Percentiles rank a stretch among this genome's conserved stretches.
Conservation (phyloP, 164 flowering plant species). For the Vitis labrusca region DNA sequence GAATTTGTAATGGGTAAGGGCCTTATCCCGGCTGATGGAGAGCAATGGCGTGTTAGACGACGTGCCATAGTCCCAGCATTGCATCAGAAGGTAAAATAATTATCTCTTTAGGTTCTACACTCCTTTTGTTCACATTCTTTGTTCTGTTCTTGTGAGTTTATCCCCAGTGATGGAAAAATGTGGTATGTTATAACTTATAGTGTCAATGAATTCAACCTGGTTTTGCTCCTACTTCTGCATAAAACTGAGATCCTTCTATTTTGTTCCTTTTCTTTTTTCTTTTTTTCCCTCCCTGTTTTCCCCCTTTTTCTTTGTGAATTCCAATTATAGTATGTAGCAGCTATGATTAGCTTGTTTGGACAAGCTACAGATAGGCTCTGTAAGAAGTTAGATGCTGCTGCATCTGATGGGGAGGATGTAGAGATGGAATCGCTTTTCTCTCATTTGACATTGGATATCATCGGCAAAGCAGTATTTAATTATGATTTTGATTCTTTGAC, state of each 20-base stretch:
- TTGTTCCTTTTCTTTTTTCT: neutral
- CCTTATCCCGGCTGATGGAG: constrained; percentile 99
- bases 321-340: constrained; percentile 72
- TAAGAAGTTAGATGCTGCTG: constrained; percentile 79
- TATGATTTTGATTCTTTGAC: constrained; percentile 95
- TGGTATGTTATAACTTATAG: neutral
- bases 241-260: neutral
- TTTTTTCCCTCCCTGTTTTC: neutral
- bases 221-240: neutral
- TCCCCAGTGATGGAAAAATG: neutral
- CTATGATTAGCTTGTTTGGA: constrained; percentile 86
- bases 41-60: constrained; percentile 86
- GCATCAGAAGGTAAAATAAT: constrained; percentile 75
- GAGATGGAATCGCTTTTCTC: constrained; percentile 99
- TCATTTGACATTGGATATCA: constrained; percentile 87
- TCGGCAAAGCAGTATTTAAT: constrained; percentile 98
- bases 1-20: constrained; percentile 99
- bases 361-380: constrained; percentile 89
- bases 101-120: neutral
- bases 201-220: neutral
- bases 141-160: neutral
- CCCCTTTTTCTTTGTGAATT: neutral
- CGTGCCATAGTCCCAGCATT: constrained; percentile 96
- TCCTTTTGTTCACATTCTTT: neutral
- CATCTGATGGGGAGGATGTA: constrained; percentile 84